phyloP scores from a whole-genome alignment of 2,329 filamentous ascomycete species.

The Davidsoniella neocaledoniae region DNA sequence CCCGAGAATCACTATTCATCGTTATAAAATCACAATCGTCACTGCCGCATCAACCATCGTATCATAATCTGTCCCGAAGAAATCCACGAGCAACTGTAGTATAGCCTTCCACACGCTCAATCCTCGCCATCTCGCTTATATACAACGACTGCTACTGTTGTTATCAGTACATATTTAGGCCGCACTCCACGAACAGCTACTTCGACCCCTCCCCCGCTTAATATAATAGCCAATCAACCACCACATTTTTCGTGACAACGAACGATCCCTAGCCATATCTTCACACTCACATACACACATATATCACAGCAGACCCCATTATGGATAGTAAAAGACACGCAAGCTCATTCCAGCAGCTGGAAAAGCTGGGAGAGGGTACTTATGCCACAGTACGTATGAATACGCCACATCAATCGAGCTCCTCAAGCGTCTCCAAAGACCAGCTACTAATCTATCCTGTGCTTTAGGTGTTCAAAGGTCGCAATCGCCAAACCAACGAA shows the following conservation, averaged over 20 bases:
- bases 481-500: constrained; percentile 91
- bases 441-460: background rate
- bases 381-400: constrained; percentile 69
- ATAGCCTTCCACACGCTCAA: no score
- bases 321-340: constrained; percentile 93
- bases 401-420: no score
- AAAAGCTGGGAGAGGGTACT: constrained; percentile 95
- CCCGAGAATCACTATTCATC: no score
- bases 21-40: no score
- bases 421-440: background rate
- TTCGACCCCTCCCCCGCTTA: background rate
- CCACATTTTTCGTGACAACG: background rate
- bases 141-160: background rate
- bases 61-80: no score
- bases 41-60: no score
- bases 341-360: constrained; percentile 96
- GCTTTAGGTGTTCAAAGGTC: constrained; percentile 83
- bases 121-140: background rate
- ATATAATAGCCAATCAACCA: background rate
- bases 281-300: background rate
- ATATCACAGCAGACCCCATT: constrained; percentile 12
- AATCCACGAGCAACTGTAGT: no score
- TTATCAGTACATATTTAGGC: background rate
- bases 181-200: background rate
- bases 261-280: background rate